Base-by-base conservation (phyloP, 495 filamentous ascomycete genomes). In the Penicillium lagena region DNA sequence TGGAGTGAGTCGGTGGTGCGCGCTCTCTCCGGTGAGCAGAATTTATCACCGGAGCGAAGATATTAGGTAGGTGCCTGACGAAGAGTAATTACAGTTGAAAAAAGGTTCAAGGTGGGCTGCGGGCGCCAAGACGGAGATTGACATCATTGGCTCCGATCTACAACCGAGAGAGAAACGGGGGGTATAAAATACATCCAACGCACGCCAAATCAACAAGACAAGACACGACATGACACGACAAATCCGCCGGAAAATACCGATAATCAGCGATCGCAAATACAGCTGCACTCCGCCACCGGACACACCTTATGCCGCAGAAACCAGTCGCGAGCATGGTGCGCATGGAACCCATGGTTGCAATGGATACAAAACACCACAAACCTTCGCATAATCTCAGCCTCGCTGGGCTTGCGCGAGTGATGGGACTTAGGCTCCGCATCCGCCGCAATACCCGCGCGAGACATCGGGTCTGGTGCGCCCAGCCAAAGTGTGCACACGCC, bases 261-360 rank as follows among this genome's bases (percentile, higher is more conserved):
- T 1, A 1, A 41, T 52, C 32, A 71, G 31, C 70, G 67, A 62
- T 64, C 76, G 69, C 93, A 98, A 52, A 81, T 77, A 63, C 93
- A 98, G 52, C 76, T 71, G 63, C 93, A 98, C 52, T 93, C 90
- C 1, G 89, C 83, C 13, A 95, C 87, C 0, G 93, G 89, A 66
- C 93, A 97, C 51, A 90, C 79, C 41, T 70, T 75, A 62, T 94
- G 85, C 42, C 77, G 74, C 29, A 66, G 71, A 62, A 97, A 98
- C 93, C 93, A 98, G 51, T 85, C 80, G 47, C 80, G 71, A 9
- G 90, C 89, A 64, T 97, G 93, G 54, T 90, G 82, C 11, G 86
- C 81, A 63, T 98, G 93, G 56, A 87, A 82, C 10, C 87, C 89
- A 69, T 98, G 93, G 55, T 87, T 85, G 60, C 93, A 98, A 46